Conservation (phyloP, 202 grass and related monocot genomes). For the Zizania palustris region DNA sequence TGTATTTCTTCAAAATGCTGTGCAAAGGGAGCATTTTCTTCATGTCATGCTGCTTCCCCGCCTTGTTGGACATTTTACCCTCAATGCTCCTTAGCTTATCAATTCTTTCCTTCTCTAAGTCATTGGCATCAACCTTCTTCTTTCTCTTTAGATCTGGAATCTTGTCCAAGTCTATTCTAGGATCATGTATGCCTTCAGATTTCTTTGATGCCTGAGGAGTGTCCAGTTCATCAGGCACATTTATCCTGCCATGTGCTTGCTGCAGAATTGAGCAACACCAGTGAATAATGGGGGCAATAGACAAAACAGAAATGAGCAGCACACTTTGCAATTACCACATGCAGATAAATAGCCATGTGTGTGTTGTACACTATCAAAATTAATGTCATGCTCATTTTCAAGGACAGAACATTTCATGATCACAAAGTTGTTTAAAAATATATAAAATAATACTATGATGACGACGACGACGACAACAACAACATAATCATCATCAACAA, state of each 20-base stretch:
- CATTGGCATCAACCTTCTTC: conserved; percentile 34
- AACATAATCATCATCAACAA: too few relatives aligned
- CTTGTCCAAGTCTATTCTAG: conserved; percentile 20
- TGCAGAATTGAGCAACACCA: conserved; percentile 35
- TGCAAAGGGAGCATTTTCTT: too few relatives aligned
- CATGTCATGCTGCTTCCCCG: too few relatives aligned
- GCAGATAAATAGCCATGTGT: neutral
- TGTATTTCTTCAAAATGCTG: too few relatives aligned
- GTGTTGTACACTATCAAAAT: too few relatives aligned
- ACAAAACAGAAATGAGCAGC: neutral
- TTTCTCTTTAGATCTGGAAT: conserved; percentile 24
- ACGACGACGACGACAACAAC: too few relatives aligned
- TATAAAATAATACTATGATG: too few relatives aligned
- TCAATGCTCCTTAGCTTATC: conserved; percentile 26
- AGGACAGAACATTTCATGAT: too few relatives aligned
- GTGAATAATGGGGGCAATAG: conserved; percentile 2
- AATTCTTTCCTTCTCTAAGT: neutral
- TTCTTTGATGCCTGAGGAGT: conserved; percentile 40
- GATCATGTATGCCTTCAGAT: conserved; percentile 19
- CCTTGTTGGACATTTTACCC: too few relatives aligned
- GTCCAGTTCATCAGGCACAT: conserved; percentile 36
- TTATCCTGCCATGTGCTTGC: conserved; percentile 30
- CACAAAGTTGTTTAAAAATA: too few relatives aligned
- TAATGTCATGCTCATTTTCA: too few relatives aligned
- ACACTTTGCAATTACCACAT: too few relatives aligned